Conservation (phyloP, 352 stramenopile genomes). For the Phytophthora hybrid region DNA sequence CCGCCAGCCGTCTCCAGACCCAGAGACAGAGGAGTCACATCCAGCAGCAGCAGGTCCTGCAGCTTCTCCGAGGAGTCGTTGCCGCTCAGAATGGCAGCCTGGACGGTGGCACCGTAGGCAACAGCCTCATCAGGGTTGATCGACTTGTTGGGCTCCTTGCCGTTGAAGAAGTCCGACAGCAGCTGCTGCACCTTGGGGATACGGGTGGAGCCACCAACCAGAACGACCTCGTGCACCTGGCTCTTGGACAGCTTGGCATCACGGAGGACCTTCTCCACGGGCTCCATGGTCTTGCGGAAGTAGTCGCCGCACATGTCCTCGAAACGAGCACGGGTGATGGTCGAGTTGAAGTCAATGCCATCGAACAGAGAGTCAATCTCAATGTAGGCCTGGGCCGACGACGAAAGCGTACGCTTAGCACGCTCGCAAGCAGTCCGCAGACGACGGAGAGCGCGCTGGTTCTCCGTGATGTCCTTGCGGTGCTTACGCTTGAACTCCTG, state of each 20-base stretch:
- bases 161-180: conserved; percentile 73
- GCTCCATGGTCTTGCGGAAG: conserved; percentile 93
- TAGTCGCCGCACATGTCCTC: conserved; percentile 92
- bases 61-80: conserved; percentile 87
- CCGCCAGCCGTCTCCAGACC: conserved; percentile 90
- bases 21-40: conserved; percentile 90
- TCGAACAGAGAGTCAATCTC: conserved; percentile 96
- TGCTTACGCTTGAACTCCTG: conserved; percentile 93
- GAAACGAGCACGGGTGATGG: conserved; percentile 92
- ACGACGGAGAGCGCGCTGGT: conserved; percentile 91
- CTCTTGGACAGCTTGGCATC: conserved; percentile 92
- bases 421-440: conserved; percentile 94
- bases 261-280: conserved; percentile 89
- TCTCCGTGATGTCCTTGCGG: conserved; percentile 89
- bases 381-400: conserved; percentile 93
- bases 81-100: conserved; percentile 68
- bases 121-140: conserved; percentile 89
- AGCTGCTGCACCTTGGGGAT: conserved; percentile 80
- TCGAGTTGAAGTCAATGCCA: conserved; percentile 94
- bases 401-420: conserved; percentile 95
- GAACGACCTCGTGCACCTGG: conserved; percentile 82
- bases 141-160: conserved; percentile 78
- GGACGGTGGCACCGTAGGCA: conserved; percentile 79
- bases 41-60: conserved; percentile 86
- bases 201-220: conserved; percentile 82